Evolutionary conservation across 768 basidiomycete species (phyloP).

Genomic region (Termitomyces eurrhizus): DNA sequence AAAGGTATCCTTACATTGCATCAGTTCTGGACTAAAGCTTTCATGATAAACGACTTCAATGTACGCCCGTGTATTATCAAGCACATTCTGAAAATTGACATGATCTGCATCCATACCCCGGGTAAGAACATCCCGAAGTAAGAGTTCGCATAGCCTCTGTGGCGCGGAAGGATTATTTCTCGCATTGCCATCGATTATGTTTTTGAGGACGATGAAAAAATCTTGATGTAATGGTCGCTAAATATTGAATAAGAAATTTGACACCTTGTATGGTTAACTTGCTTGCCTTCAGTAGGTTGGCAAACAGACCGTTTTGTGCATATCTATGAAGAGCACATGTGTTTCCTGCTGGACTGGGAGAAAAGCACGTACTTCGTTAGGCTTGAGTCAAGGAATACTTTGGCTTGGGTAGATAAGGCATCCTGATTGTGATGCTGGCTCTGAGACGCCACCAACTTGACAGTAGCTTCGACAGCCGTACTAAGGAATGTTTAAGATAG

Average conservation of each 20-base stretch:
- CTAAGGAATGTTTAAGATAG: slow-evolving; percentile 25
- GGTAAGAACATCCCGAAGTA: slow-evolving; percentile 54
- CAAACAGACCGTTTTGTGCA: slow-evolving; percentile 52
- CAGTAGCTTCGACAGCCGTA: slow-evolving; percentile 48
- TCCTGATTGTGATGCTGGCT: slow-evolving; percentile 52
- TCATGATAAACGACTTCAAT: slow-evolving; percentile 56
- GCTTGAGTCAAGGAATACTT: slow-evolving; percentile 48
- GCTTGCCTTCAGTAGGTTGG: slow-evolving; percentile 54
- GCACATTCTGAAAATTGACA: slow-evolving; percentile 44
- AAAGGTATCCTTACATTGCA: slow-evolving; percentile 45
- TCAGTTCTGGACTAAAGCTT: slow-evolving; percentile 45
- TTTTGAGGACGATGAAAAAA: slow-evolving; percentile 52
- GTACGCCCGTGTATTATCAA: slow-evolving; percentile 54
- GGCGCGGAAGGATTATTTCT: slow-evolving; percentile 24
- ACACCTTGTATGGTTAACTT: neutral
- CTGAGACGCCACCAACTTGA: slow-evolving; percentile 44
- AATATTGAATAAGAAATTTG: neutral
- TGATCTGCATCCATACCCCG: slow-evolving; percentile 49
- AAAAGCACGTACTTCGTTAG: slow-evolving; percentile 37
- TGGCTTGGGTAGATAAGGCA: slow-evolving; percentile 53
- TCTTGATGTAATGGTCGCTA: slow-evolving; percentile 44
- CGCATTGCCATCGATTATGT: slow-evolving; percentile 36
- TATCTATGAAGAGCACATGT: slow-evolving; percentile 37
- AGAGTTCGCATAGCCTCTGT: slow-evolving; percentile 38
- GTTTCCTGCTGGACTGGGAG: neutral